Percentiles rank a stretch among this genome's conserved stretches.
phyloP scores from a whole-genome alignment of 2,329 filamentous ascomycete species.

The Talaromyces sp. region DNA sequence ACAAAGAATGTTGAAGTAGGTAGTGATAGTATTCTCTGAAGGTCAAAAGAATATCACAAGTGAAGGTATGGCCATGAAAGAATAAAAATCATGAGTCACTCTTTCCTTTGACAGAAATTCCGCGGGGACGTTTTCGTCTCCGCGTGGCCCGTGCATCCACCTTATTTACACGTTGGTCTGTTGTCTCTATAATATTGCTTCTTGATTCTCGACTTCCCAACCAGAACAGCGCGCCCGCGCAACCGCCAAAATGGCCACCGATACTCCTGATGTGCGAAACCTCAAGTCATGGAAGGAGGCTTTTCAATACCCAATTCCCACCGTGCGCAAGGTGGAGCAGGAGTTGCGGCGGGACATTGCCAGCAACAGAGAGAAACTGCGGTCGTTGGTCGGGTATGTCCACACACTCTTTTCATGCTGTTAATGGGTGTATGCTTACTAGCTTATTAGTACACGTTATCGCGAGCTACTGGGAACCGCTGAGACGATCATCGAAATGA shows the following conservation, averaged over 20 bases:
- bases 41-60: too few relatives aligned
- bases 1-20: not conserved
- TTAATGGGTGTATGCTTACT: conserved; percentile 4
- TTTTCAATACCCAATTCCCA: conserved; percentile 62
- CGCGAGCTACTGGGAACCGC: conserved; percentile 87
- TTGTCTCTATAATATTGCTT: too few relatives aligned
- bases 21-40: not conserved
- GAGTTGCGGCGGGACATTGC: conserved; percentile 61
- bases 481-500: conserved; percentile 91
- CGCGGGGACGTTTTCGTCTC: conserved; percentile 7
- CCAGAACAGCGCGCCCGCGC: not conserved
- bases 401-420: not conserved
- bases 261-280: conserved; percentile 55
- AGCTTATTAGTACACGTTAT: conserved; percentile 61
- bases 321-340: conserved; percentile 61
- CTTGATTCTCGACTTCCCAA: not conserved
- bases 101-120: not conserved
- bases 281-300: conserved; percentile 65
- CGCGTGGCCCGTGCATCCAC: conserved; percentile 16
- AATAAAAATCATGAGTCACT: not conserved
- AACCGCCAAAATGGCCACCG: conserved; percentile 47
- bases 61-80: not conserved
- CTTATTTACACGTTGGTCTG: not conserved
- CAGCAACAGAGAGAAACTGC: conserved; percentile 64
- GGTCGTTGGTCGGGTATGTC: conserved; percentile 62